phyloP scores from a whole-genome alignment of 768 basidiomycete genomes.

The Suillus weaverae region DNA sequence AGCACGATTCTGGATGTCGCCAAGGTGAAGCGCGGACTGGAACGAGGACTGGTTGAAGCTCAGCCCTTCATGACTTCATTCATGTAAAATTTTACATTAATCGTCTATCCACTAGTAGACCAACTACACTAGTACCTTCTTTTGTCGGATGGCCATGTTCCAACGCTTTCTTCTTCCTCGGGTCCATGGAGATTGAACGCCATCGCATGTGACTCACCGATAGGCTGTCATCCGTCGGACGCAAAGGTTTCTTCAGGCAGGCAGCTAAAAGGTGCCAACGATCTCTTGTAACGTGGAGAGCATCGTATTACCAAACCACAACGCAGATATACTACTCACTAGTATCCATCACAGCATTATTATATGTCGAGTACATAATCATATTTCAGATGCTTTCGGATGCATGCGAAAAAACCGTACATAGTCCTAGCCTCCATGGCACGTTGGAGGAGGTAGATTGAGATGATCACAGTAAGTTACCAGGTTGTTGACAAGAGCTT shows the following conservation, averaged over 20 bases:
- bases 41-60: slow-evolving; percentile 78
- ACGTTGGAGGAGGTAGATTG: slow-evolving; percentile 62
- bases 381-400: not conserved
- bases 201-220: slow-evolving; percentile 80
- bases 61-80: slow-evolving; percentile 74
- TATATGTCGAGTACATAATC: slow-evolving; percentile 78
- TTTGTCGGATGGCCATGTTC: slow-evolving; percentile 82
- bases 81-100: slow-evolving; percentile 61
- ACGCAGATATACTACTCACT: slow-evolving; percentile 87
- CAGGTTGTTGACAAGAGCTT: slow-evolving; percentile 76
- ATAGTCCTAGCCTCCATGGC: slow-evolving; percentile 56
- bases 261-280: slow-evolving; percentile 82
- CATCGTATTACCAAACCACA: slow-evolving; percentile 92
- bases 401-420: not conserved
- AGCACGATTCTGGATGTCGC: slow-evolving; percentile 73
- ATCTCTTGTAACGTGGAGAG: slow-evolving; percentile 88
- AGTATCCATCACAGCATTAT: slow-evolving; percentile 66
- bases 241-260: slow-evolving; percentile 81
- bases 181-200: slow-evolving; percentile 82
- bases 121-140: slow-evolving; percentile 13
- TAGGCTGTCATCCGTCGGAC: slow-evolving; percentile 82
- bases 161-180: slow-evolving; percentile 64
- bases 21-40: slow-evolving; percentile 72
- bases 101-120: not conserved
- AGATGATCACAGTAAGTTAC: slow-evolving; percentile 73